Percentiles rank a stretch among this genome's conserved stretches.
phyloP scores from a whole-genome alignment of 192 early-diverging fungal species.

The Backusella circina region DNA sequence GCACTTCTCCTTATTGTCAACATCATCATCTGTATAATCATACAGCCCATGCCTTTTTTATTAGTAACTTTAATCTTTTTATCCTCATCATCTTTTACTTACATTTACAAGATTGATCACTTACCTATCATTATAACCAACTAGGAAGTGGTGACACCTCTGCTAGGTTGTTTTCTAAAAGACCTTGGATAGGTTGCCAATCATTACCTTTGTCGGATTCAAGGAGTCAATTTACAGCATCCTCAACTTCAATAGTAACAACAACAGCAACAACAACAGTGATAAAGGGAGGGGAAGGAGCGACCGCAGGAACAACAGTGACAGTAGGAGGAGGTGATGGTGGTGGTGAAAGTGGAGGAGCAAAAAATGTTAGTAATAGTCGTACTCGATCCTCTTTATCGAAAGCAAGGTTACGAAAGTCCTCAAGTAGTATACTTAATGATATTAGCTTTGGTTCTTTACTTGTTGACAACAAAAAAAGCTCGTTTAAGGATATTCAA shows the following conservation, averaged over 20 bases:
- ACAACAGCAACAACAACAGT: not conserved
- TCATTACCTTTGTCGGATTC: not conserved
- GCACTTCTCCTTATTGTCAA: not conserved
- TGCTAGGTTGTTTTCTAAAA: constrained; percentile 1
- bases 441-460: not conserved
- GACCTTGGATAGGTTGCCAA: constrained; percentile 9
- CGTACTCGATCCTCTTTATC: not conserved
- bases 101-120: not conserved
- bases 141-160: not conserved
- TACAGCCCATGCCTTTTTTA: not conserved
- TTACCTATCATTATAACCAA: not conserved
- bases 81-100: not conserved
- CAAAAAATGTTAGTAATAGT: not conserved
- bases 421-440: not conserved
- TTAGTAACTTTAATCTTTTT: not conserved
- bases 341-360: not conserved
- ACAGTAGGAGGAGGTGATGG: not conserved
- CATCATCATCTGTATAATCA: not conserved
- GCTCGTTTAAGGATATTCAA: not conserved
- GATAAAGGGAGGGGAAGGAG: not conserved
- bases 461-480: not conserved
- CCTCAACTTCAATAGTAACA: not conserved
- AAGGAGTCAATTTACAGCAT: not conserved
- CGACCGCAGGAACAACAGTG: not conserved
- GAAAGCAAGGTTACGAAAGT: not conserved